Evolutionary conservation across 345 rosid genomes (phyloP).

Genomic region (Cardamine chenopodiifolia): DNA sequence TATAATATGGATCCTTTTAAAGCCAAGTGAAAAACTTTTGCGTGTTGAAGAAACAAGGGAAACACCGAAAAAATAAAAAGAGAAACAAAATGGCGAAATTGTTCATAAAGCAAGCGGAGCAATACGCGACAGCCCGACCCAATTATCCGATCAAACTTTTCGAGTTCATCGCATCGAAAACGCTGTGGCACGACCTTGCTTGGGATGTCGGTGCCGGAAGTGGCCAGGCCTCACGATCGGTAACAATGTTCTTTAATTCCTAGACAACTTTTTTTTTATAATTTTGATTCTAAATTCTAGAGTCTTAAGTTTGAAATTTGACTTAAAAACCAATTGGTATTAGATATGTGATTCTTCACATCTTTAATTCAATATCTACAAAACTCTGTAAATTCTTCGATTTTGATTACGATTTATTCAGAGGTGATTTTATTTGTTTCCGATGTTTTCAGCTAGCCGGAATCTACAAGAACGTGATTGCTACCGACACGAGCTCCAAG

Average conservation of each 20-base stretch:
- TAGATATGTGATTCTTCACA: background rate
- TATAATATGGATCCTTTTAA: background rate
- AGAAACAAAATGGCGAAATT: constrained; percentile 58
- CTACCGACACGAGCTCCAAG: constrained; percentile 78
- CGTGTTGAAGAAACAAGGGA: background rate
- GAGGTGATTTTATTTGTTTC: background rate
- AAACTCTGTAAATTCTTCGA: background rate
- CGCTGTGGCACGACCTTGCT: constrained; percentile 63
- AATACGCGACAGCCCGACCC: constrained; percentile 66
- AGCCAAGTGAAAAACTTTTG: background rate
- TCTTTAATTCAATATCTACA: background rate
- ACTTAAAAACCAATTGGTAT: background rate
- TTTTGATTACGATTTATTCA: background rate
- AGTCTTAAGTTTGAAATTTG: background rate
- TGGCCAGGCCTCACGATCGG: constrained; percentile 81
- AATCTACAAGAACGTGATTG: constrained; percentile 69
- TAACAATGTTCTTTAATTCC: constrained; percentile 31
- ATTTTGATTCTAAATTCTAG: background rate
- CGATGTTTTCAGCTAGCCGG: constrained; percentile 55
- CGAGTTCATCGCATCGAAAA: constrained; percentile 71
- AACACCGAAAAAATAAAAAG: background rate
- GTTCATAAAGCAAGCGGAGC: constrained; percentile 77
- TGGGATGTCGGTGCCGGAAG: constrained; percentile 95
- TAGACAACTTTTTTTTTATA: background rate
- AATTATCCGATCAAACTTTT: constrained; percentile 68